A percentile compares a stretch with the other conserved stretches of the same genome.
Conservation (phyloP, 345 rosid species). For the Firmiana major region DNA sequence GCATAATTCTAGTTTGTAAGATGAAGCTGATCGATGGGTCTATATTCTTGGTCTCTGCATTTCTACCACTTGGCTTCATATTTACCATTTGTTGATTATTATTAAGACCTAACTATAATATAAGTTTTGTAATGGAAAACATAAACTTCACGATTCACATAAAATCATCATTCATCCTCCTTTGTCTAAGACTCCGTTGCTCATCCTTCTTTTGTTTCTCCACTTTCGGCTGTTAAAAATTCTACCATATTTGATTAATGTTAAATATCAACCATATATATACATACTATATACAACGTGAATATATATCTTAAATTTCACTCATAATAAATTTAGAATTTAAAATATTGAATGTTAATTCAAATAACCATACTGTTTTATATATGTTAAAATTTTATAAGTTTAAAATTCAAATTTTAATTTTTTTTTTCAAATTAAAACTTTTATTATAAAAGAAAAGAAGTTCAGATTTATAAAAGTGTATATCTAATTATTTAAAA, state of each 20-base stretch:
- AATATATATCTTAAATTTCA: background rate
- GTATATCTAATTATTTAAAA: too few species aligned
- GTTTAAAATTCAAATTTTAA: too few species aligned
- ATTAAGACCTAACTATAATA: too few species aligned
- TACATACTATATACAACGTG: too few species aligned
- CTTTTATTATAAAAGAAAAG: too few species aligned
- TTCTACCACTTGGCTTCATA: conserved; percentile 15
- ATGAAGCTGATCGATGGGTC: too few species aligned
- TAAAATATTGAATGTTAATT: too few species aligned
- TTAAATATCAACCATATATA: background rate
- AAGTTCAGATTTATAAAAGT: too few species aligned
- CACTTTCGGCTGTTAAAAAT: background rate
- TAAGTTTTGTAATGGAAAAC: background rate
- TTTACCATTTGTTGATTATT: background rate
- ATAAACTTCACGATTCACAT: conserved; percentile 12
- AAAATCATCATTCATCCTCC: background rate
- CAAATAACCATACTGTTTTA: too few species aligned
- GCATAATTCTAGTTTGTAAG: background rate
- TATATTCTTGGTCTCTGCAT: background rate
- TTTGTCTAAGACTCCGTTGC: background rate
- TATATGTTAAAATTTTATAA: background rate
- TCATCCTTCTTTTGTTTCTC: background rate
- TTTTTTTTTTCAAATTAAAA: too few species aligned
- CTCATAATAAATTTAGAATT: too few species aligned
- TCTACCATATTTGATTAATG: background rate